A percentile compares a stretch with the other conserved stretches of the same genome.
Conservation (phyloP, 2,329 filamentous ascomycete genomes). For the Triangularia setosa region DNA sequence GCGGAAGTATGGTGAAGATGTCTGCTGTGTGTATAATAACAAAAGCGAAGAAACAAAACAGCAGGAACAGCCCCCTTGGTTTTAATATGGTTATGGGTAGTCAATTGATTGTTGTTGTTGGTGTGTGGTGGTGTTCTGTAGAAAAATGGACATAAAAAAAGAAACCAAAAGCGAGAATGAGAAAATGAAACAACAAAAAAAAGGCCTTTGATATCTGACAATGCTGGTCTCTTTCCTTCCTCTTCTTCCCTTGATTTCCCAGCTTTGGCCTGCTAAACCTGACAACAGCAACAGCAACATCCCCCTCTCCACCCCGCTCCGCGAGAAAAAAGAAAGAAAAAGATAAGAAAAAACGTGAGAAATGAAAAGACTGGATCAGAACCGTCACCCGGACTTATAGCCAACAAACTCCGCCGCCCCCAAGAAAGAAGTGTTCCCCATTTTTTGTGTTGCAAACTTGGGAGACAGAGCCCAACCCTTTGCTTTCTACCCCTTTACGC, state of each 20-base stretch:
- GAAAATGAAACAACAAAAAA: constrained; percentile 4
- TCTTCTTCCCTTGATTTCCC: neutral
- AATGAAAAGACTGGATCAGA: constrained; percentile 9
- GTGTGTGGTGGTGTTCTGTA: neutral
- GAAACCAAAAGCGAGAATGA: neutral
- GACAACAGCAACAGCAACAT: neutral
- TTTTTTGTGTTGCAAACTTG: constrained; percentile 12
- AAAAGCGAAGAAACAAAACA: neutral
- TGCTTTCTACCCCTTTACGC: constrained; percentile 6
- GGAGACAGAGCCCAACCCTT: constrained; percentile 5
- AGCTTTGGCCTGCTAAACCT: neutral
- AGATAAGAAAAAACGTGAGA: constrained; percentile 8
- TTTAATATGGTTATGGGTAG: neutral
- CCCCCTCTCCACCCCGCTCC: neutral
- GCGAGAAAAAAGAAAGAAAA: constrained; percentile 4
- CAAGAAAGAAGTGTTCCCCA: constrained; percentile 7
- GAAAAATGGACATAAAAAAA: constrained; percentile 5
- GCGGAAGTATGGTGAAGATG: neutral
- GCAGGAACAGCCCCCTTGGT: neutral
- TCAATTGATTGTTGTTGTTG: neutral
- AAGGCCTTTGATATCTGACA: constrained; percentile 8
- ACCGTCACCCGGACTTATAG: constrained; percentile 19
- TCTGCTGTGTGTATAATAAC: neutral
- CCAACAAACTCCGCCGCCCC: constrained; percentile 16
- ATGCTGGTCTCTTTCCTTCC: neutral